These are phyloP conservation scores for Aquanectria penicillioides DNA, from an alignment of 2,329 filamentous ascomycete genomes.

Conservation along the genomic window DNA sequence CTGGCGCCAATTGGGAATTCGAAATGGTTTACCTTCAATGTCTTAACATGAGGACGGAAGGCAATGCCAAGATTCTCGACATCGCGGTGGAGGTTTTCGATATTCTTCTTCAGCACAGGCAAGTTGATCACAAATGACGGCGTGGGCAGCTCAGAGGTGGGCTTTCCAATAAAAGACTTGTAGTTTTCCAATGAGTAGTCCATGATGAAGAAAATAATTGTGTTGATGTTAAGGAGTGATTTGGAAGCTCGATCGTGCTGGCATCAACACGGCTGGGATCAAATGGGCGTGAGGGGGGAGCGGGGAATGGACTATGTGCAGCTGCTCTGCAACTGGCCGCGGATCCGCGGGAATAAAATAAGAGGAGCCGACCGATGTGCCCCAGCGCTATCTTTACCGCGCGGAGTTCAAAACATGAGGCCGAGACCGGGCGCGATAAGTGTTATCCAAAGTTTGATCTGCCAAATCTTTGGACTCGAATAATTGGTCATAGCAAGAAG, in stretches of 20 bases:
- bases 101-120: slow-evolving; percentile 50
- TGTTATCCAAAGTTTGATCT: too few relatives aligned
- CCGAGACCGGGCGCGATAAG: neutral
- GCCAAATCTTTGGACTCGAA: too few relatives aligned
- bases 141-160: slow-evolving; percentile 48
- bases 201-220: slow-evolving; percentile 22
- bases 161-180: slow-evolving; percentile 48
- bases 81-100: slow-evolving; percentile 48
- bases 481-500: too few relatives aligned
- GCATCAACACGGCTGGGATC: neutral
- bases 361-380: neutral
- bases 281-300: slow-evolving; percentile 7
- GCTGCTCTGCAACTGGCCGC: neutral
- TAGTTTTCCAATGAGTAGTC: slow-evolving; percentile 43
- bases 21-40: slow-evolving; percentile 49
- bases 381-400: slow-evolving; percentile 9
- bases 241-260: too few relatives aligned
- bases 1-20: accelerated
- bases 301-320: neutral
- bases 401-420: slow-evolving; percentile 22
- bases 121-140: slow-evolving; percentile 52
- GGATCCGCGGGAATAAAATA: slow-evolving; percentile 1
- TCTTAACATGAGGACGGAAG: slow-evolving; percentile 57
- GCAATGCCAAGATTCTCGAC: slow-evolving; percentile 49
- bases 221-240: too few relatives aligned